Evolutionary conservation across 164 flowering plant species (phyloP).

Genomic region (Piper longum): DNA sequence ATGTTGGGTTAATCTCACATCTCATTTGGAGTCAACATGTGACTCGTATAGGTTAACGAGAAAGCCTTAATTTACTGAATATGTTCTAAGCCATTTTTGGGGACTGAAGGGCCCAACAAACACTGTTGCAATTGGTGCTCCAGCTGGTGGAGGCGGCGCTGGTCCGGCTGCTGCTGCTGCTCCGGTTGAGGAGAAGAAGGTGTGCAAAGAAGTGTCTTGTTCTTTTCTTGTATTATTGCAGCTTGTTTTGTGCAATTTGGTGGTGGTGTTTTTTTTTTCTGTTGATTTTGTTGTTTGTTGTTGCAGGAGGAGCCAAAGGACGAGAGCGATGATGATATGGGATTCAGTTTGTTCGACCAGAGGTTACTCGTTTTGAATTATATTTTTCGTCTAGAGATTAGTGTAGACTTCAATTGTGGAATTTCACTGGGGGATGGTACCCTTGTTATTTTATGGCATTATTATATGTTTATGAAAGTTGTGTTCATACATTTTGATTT

Average conservation of each 20-base stretch:
- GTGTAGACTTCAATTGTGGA: background rate
- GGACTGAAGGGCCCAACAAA: too few relatives aligned
- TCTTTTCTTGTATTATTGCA: background rate
- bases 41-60: too few relatives aligned
- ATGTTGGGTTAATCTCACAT: too few relatives aligned
- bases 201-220: background rate
- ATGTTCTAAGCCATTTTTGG: too few relatives aligned
- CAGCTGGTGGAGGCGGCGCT: conserved; percentile 1
- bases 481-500: too few relatives aligned
- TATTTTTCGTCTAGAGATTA: background rate
- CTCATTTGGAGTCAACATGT: too few relatives aligned
- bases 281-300: too few relatives aligned
- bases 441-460: too few relatives aligned
- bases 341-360: conserved; percentile 32
- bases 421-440: background rate
- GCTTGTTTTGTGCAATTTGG: background rate
- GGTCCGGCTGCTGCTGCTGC: conserved; percentile 8
- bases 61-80: too few relatives aligned
- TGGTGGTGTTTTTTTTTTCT: background rate
- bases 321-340: conserved; percentile 35
- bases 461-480: background rate
- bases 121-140: conserved; percentile 1
- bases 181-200: conserved; percentile 12
- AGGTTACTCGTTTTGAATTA: background rate
- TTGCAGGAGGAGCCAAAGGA: conserved; percentile 34